Conservation (phyloP, 2,329 filamentous ascomycete genomes). For the Epichloe baconii region DNA sequence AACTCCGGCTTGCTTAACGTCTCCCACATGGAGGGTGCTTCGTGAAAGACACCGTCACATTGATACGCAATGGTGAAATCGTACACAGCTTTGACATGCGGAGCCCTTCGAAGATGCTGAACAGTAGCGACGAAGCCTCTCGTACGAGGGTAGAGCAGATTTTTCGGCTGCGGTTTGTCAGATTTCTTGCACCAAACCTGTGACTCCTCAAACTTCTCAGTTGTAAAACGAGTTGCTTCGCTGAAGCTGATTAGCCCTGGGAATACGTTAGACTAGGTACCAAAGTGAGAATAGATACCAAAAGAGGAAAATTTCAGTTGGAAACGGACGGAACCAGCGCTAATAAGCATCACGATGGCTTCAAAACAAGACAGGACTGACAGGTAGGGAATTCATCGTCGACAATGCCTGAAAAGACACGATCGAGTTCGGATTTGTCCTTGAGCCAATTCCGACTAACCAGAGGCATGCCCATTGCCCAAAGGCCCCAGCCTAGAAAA, state of each 20-base stretch:
- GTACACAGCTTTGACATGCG: constrained; percentile 41
- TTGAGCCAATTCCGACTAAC: constrained; percentile 46
- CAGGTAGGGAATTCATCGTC: constrained; percentile 42
- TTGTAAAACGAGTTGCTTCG: constrained; percentile 48
- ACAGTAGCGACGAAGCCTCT: constrained; percentile 49
- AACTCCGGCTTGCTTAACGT: constrained; percentile 30
- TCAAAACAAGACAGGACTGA: constrained; percentile 21
- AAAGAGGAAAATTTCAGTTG: not conserved
- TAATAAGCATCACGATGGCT: not conserved
- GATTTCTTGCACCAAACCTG: constrained; percentile 38
- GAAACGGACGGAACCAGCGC: not conserved
- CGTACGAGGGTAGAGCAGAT: constrained; percentile 46
- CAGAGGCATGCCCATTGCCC: constrained; percentile 53
- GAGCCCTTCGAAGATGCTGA: constrained; percentile 36
- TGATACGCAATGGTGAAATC: constrained; percentile 43
- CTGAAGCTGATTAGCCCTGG: constrained; percentile 52
- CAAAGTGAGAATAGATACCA: not conserved
- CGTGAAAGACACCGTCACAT: constrained; percentile 27
- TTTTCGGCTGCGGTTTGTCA: constrained; percentile 35
- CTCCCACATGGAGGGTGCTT: constrained; percentile 39
- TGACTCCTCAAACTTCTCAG: constrained; percentile 37
- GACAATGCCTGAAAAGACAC: constrained; percentile 42
- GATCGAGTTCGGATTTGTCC: constrained; percentile 41
- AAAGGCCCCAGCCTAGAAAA: constrained; percentile 50
- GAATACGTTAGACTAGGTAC: not conserved